phyloP scores from a whole-genome alignment of 768 basidiomycete species.

The Mycena galericulata region DNA sequence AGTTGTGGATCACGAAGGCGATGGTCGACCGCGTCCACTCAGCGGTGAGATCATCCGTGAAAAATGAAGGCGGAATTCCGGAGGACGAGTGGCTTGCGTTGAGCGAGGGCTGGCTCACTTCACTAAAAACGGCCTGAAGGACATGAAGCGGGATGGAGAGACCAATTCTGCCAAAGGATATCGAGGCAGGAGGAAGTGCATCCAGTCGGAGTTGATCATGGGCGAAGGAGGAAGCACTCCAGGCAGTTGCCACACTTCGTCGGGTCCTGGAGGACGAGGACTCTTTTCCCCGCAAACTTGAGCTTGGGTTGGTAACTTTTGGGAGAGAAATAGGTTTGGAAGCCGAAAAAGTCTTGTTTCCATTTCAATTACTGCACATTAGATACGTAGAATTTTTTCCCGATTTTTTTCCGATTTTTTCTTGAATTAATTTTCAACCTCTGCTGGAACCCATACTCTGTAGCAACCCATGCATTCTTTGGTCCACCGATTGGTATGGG shows the following conservation, averaged over 20 bases:
- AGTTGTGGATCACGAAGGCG: conserved; percentile 50
- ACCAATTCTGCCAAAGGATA: background rate
- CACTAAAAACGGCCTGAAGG: conserved; percentile 38
- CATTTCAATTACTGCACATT: background rate
- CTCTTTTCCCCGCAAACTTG: background rate
- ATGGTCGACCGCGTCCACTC: conserved; percentile 45
- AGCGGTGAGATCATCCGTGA: conserved; percentile 47
- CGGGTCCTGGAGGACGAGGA: background rate
- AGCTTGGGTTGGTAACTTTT: background rate
- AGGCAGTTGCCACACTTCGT: background rate
- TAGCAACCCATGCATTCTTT: background rate
- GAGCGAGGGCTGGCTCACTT: conserved; percentile 49
- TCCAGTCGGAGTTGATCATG: background rate
- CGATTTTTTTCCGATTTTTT: background rate
- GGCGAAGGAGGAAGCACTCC: background rate
- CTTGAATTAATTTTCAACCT: background rate
- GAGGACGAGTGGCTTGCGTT: conserved; percentile 46
- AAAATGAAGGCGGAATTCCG: conserved; percentile 49
- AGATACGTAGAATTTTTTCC: background rate
- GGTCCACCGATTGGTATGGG: background rate
- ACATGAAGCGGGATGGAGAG: background rate
- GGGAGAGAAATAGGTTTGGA: background rate
- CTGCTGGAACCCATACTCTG: background rate
- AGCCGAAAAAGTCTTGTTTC: background rate
- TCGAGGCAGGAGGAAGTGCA: background rate